Evolutionary conservation across 768 basidiomycete species (phyloP).

Genomic region (Clitopilus passeckerianus): DNA sequence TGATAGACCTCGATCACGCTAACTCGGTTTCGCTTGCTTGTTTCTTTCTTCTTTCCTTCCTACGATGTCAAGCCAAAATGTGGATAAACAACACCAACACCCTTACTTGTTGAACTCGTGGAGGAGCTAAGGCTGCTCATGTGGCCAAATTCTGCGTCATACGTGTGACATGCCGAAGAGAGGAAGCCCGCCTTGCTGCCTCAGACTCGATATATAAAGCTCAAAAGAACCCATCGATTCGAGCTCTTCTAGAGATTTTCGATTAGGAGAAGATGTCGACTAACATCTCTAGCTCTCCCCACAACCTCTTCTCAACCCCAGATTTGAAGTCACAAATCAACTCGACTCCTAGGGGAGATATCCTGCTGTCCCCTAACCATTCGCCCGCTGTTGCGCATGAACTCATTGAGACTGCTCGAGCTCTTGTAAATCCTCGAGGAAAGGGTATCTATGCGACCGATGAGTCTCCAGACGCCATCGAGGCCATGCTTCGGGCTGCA

Average conservation of each 20-base stretch:
- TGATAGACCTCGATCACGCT: too few relatives aligned
- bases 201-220: background rate
- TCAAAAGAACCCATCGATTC: background rate
- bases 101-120: background rate
- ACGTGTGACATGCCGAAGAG: background rate
- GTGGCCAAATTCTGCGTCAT: background rate
- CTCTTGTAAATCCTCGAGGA: constrained; percentile 40
- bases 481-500: constrained; percentile 30
- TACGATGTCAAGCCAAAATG: too few relatives aligned
- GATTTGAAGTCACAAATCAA: constrained; percentile 11
- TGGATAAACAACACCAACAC: too few relatives aligned
- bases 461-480: constrained; percentile 40
- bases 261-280: constrained; percentile 1
- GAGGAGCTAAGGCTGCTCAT: background rate
- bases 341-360: constrained; percentile 11
- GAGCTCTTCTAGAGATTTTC: background rate
- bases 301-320: constrained; percentile 25
- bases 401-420: constrained; percentile 37
- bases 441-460: constrained; percentile 54
- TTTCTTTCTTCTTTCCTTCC: too few relatives aligned
- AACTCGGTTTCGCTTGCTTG: too few relatives aligned
- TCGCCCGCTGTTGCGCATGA: constrained; percentile 33
- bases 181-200: background rate
- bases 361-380: constrained; percentile 35
- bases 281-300: constrained; percentile 15